Evolutionary conservation across 2,329 filamentous ascomycete species (phyloP).

Genomic region (Didymosphaeria variabile): DNA sequence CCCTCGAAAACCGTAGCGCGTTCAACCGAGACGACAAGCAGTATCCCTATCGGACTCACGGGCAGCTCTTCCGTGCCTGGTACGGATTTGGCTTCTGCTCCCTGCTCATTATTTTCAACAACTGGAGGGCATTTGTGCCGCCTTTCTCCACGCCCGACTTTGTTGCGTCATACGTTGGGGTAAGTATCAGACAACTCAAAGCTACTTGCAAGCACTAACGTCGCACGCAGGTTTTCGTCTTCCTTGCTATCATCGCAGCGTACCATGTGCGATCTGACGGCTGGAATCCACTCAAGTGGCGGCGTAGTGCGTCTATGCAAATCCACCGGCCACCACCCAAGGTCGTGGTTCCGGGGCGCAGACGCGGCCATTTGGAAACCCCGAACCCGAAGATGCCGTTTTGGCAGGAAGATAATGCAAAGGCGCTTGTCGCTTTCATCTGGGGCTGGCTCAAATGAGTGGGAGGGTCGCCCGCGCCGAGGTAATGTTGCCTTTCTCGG

Average conservation of each 20-base stretch:
- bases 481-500: background rate
- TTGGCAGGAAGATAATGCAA: conserved; percentile 36
- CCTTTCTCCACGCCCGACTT: conserved; percentile 26
- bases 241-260: conserved; percentile 35
- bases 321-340: conserved; percentile 38
- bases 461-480: conserved; percentile 12
- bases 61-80: conserved; percentile 37
- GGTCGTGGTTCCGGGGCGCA: conserved; percentile 35
- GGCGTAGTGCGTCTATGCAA: conserved; percentile 38
- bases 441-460: conserved; percentile 39
- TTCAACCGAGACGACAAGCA: conserved; percentile 41
- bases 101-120: conserved; percentile 38
- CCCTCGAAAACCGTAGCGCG: conserved; percentile 35
- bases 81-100: conserved; percentile 37
- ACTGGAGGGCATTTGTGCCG: conserved; percentile 34
- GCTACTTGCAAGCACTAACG: background rate
- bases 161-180: conserved; percentile 35
- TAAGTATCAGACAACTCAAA: conserved; percentile 20
- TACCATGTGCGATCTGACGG: conserved; percentile 39
- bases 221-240: conserved; percentile 27
- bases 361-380: conserved; percentile 33
- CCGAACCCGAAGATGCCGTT: conserved; percentile 37
- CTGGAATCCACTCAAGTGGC: conserved; percentile 38
- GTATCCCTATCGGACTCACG: conserved; percentile 39
- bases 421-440: conserved; percentile 32